Evolutionary conservation across 2,329 filamentous ascomycete genomes (phyloP), one percentile per base, ranked within the genome.

Genomic region (Paracoccidioides lutzii): DNA sequence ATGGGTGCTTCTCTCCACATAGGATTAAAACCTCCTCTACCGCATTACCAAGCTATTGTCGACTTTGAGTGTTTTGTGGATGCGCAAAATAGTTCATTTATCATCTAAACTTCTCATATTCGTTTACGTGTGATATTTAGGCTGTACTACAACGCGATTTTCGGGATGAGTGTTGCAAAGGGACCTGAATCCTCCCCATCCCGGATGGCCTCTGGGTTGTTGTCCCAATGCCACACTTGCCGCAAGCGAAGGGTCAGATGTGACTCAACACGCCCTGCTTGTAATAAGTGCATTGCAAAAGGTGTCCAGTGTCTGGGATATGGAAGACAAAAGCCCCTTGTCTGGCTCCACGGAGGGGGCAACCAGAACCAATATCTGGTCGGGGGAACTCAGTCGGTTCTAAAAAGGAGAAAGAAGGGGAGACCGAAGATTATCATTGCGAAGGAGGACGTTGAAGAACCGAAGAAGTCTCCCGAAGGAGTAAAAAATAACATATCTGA

Each of bases 271-370:
- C 35, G 42, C 9, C 59, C 60, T 0, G 40, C 58, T 10, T 61
- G 59, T 53, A 45, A 51, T 10, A 62, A 62, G 49, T 62, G 60
- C 50, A 48, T 28, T 10, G 38, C 52, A 22, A 59, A 56, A 46
- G 58, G 58, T 14, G 15, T 62, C 22, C 43, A 59, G 33, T 62
- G 60, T 35, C 55, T 53, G 12, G 59, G 59, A 14, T 62, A 62
- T 54, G 55, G 52, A 7, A 56, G 80, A 63, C 78, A 78, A 30
- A 59, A 56, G 33, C 78, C 77, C 2, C 63, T 71, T 3, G 74
- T 77, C 10, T 67, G 65, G 60, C 79, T 79, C 60, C 78, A 63
- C 76, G 54, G 50, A 38, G 57, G 50, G 33, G 58, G 59, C 5
- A 48, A 57, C 40, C 58, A 60, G 46, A 60, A 57, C 37, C 43